phyloP scores from a whole-genome alignment of 2,329 filamentous ascomycete species.

The Neoarthrinium moseri region DNA sequence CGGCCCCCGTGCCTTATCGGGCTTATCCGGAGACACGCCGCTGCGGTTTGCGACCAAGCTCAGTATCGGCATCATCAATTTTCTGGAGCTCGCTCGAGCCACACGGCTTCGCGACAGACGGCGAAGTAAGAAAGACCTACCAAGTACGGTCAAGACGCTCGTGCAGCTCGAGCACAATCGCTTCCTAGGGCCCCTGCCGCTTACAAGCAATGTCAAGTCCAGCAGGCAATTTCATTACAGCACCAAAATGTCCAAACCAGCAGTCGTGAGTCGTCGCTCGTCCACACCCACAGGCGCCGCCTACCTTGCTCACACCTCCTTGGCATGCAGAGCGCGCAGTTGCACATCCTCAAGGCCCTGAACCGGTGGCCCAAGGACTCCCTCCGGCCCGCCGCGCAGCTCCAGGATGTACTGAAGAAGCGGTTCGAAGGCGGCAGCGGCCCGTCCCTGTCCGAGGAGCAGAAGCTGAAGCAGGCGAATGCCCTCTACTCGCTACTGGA shows the following conservation, averaged over 20 bases:
- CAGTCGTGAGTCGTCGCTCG: slow-evolving; percentile 4
- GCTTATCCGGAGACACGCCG: slow-evolving; percentile 5
- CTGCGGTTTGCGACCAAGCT: too few relatives aligned
- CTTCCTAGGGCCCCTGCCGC: too few relatives aligned
- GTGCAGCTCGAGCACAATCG: too few relatives aligned
- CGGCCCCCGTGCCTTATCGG: too few relatives aligned
- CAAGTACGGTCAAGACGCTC: too few relatives aligned
- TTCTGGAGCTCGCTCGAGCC: slow-evolving; percentile 5
- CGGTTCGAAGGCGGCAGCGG: slow-evolving; percentile 36
- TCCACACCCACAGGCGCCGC: too few relatives aligned
- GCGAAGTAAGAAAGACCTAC: too few relatives aligned
- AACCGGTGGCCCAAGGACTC: slow-evolving; percentile 63
- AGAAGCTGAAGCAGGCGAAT: slow-evolving; percentile 56
- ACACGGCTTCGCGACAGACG: too few relatives aligned
- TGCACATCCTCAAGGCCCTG: slow-evolving; percentile 49
- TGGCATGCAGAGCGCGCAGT: slow-evolving; percentile 37
- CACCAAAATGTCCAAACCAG: slow-evolving; percentile 12
- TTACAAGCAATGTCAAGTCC: slow-evolving; percentile 1
- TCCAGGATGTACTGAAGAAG: slow-evolving; percentile 54
- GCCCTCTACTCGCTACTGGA: slow-evolving; percentile 58
- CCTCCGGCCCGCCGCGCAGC: slow-evolving; percentile 61
- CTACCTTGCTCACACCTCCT: background rate
- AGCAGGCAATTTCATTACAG: too few relatives aligned
- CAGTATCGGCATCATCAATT: slow-evolving; percentile 8
- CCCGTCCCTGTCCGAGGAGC: slow-evolving; percentile 37